Percentiles rank a stretch among this genome's conserved stretches.
Conservation (phyloP, 805 yeast species). For the Torulaspora gathmanii region DNA sequence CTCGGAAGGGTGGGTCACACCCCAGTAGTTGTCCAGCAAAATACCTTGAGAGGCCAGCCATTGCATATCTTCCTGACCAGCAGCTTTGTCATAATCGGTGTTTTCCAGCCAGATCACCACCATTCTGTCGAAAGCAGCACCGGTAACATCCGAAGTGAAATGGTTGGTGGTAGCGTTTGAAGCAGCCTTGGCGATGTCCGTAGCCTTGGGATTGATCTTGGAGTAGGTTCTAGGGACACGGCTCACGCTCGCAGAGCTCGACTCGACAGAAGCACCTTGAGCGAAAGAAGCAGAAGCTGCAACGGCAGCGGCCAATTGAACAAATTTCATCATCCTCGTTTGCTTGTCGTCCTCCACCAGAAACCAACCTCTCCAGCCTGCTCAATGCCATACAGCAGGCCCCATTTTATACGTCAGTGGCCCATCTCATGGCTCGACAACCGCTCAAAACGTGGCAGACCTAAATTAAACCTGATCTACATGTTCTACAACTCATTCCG, state of each 20-base stretch:
- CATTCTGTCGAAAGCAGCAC: constrained; percentile 40
- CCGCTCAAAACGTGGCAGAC: too few relatives aligned
- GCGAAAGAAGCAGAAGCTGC: constrained; percentile 7
- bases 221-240: constrained; percentile 29
- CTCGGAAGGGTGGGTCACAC: constrained; percentile 50
- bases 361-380: too few relatives aligned
- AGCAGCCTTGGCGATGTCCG: constrained; percentile 36
- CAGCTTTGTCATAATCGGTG: constrained; percentile 50
- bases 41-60: constrained; percentile 44
- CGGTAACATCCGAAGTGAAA: constrained; percentile 37
- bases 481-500: too few relatives aligned
- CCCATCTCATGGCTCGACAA: neutral
- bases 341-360: neutral
- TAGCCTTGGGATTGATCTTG: constrained; percentile 32
- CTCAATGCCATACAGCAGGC: neutral
- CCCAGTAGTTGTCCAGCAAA: constrained; percentile 47
- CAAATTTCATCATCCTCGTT: constrained; percentile 2
- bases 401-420: neutral
- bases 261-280: constrained; percentile 8
- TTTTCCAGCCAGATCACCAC: constrained; percentile 48
- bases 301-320: constrained; percentile 6
- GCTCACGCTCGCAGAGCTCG: constrained; percentile 20
- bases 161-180: constrained; percentile 34
- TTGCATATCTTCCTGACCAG: constrained; percentile 41
- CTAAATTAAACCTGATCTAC: too few relatives aligned